Percentiles rank a stretch among this genome's conserved stretches.
These are phyloP conservation scores for Diaporthe citrichinensis DNA, from an alignment of 2,329 filamentous ascomycete species.

Conservation along the genomic window DNA sequence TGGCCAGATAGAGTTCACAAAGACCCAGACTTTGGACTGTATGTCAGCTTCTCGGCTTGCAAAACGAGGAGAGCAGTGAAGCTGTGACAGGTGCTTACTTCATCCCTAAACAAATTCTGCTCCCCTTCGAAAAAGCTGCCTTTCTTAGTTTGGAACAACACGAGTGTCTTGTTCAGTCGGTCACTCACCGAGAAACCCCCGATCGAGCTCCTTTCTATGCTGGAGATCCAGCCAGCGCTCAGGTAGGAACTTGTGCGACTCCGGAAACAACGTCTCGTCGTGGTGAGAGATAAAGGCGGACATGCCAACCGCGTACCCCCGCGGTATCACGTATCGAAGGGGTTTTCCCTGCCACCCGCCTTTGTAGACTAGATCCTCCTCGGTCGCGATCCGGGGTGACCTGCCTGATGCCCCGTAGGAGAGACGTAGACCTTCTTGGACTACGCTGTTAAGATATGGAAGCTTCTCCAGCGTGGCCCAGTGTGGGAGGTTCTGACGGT, in stretches of 20 bases:
- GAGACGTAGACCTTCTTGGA: slow-evolving; percentile 45
- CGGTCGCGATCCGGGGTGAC: slow-evolving; percentile 38
- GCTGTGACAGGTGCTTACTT: slow-evolving; percentile 43
- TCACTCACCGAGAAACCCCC: slow-evolving; percentile 34
- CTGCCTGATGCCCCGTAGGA: slow-evolving; percentile 43
- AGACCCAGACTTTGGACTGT: slow-evolving; percentile 37
- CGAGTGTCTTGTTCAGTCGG: neutral
- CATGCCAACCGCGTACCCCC: slow-evolving; percentile 45
- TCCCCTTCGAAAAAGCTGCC: slow-evolving; percentile 45
- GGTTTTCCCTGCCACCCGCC: neutral
- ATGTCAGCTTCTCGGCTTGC: neutral
- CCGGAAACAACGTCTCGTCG: slow-evolving; percentile 44
- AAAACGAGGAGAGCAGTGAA: neutral
- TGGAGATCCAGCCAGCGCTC: slow-evolving; percentile 46
- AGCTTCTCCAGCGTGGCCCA: slow-evolving; percentile 45
- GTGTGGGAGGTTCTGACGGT: slow-evolving; percentile 40
- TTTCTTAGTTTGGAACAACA: neutral
- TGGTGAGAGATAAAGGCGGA: slow-evolving; percentile 42
- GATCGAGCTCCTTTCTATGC: slow-evolving; percentile 40
- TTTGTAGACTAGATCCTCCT: slow-evolving; percentile 31
- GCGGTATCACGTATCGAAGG: slow-evolving; percentile 44
- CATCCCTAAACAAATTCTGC: slow-evolving; percentile 46
- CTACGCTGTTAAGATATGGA: slow-evolving; percentile 44
- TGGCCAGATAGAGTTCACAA: slow-evolving; percentile 42
- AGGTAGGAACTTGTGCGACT: slow-evolving; percentile 44